phyloP scores from a whole-genome alignment of 257 asterid species.

The Fraxinus anomala region DNA sequence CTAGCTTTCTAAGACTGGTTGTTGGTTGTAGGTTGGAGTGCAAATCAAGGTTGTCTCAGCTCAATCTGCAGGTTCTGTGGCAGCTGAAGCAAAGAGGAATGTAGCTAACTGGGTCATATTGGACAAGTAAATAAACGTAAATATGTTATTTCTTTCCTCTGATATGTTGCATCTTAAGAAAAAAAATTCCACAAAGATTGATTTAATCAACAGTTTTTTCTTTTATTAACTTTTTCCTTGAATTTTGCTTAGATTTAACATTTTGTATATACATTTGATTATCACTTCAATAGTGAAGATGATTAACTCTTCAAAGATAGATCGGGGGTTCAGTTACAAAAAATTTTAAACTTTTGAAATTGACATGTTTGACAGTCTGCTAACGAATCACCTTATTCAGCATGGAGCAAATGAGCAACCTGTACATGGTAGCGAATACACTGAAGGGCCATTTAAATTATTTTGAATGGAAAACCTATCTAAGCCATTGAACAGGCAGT shows the following conservation, averaged over 20 bases:
- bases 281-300: background rate
- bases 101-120: constrained; percentile 78
- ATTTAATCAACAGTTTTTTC: background rate
- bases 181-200: background rate
- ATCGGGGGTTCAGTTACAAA: background rate
- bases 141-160: constrained; percentile 42
- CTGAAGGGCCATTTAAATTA: background rate
- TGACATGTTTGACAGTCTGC: background rate
- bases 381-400: background rate
- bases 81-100: constrained; percentile 72
- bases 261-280: too few species aligned
- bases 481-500: background rate
- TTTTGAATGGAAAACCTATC: too few species aligned
- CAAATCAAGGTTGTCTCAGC: constrained; percentile 75
- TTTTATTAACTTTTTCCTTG: background rate
- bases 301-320: background rate
- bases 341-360: background rate
- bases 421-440: background rate
- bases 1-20: constrained; percentile 25
- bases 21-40: constrained; percentile 66
- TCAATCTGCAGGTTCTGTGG: constrained; percentile 61
- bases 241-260: background rate
- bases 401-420: background rate
- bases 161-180: constrained; percentile 15
- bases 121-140: constrained; percentile 81